Evolutionary conservation across 2,329 filamentous ascomycete genomes (phyloP), one percentile per base, ranked within the genome.

Genomic region (Cryphonectria radicalis): DNA sequence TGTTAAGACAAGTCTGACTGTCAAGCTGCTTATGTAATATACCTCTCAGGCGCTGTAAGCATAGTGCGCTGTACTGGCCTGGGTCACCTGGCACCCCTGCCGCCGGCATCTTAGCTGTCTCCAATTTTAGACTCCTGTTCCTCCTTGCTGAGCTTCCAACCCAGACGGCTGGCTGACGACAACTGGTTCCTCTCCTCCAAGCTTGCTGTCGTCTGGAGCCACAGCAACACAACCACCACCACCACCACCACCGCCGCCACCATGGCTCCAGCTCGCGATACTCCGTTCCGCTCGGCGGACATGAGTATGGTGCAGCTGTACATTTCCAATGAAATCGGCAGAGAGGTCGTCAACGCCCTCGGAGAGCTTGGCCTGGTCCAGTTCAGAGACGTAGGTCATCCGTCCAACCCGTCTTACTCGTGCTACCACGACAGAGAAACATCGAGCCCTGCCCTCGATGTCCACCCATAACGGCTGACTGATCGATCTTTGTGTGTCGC

Each of bases 241-340:
- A 37, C 66, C 32, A 25, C 63, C 69, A 70, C 50, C 72, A 69
- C 60, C 74, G 73, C 72, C 70, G 75, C 74, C 80, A 83, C 76
- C 75, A 92, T 92, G 90, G 89, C 89, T 82, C 85, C 87, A 76
- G 84, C 85, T 81, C 85, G 93, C 85, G 94, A 98, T 85, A 97
- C 95, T 83, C 93, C 98, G 87, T 98, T 99, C 91, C 95, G 97
- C 89, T 99, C 96, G 81, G 93, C 94, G 93, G 93, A 98, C 84
- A 99, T 99, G 96, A 98, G 94, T 88, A 92, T 99, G 92, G 97
- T 97, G 80, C 96, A 99, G 91, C 92, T 99, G 79, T 99, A 98
- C 85, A 97, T 99, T 79, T 94, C 96, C 79, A 98, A 98, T 81
- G 96, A 99, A 87, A 98, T 99, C 77, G 95, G 96, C 77, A 91